These are phyloP conservation scores for Tetradesmus lagerheimii DNA, from an alignment of 139 green algal species.

Conservation along the genomic window DNA sequence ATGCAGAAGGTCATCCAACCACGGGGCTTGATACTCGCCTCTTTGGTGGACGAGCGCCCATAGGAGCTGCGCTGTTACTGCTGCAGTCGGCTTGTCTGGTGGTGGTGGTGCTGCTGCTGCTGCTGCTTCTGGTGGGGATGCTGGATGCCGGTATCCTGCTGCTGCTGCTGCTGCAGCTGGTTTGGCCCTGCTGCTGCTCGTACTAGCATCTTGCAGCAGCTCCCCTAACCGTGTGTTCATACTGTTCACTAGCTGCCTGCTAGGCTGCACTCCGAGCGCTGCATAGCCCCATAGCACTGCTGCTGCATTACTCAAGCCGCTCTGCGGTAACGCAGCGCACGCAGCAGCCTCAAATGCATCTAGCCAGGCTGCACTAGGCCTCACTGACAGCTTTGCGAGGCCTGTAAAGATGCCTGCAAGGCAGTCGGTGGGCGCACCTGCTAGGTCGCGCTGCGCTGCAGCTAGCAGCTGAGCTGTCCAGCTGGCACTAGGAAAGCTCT, in stretches of 20 bases:
- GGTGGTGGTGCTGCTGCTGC: not conserved
- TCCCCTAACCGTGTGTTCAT: not conserved
- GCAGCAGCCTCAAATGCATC: constrained; percentile 4
- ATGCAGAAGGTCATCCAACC: constrained; percentile 25
- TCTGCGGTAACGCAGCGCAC: not conserved
- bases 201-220: not conserved
- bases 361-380: constrained; percentile 5
- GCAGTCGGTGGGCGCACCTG: not conserved
- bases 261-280: not conserved
- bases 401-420: constrained; percentile 7
- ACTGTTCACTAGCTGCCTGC: not conserved
- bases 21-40: not conserved
- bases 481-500: not conserved
- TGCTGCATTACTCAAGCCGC: not conserved
- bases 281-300: not conserved
- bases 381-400: constrained; percentile 7
- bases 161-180: not conserved
- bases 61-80: constrained; percentile 9
- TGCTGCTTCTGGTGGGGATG: not conserved
- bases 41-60: not conserved
- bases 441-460: not conserved
- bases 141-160: not conserved
- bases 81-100: not conserved
- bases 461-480: constrained; percentile 5
- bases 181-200: constrained; percentile 4